These are phyloP conservation scores for Mycena sanguinolenta DNA, from an alignment of 768 basidiomycete genomes.

Conservation along the genomic window DNA sequence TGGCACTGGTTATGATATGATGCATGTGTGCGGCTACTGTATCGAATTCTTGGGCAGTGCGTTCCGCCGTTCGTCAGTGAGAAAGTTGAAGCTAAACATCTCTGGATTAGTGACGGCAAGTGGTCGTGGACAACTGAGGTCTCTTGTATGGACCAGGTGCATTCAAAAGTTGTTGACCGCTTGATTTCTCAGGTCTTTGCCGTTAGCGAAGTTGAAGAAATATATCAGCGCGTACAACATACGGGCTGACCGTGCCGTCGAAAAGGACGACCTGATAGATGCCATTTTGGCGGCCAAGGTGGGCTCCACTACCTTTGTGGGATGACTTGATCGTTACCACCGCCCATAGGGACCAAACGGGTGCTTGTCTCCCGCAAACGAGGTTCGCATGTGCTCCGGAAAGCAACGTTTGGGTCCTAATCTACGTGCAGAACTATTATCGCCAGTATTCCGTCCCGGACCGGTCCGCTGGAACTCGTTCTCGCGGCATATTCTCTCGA, in stretches of 20 bases:
- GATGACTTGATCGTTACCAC: neutral
- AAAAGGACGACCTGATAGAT: constrained; percentile 86
- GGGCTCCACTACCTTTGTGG: constrained; percentile 37
- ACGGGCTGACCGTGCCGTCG: constrained; percentile 69
- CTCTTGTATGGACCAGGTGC: constrained; percentile 44
- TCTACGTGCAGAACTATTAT: constrained; percentile 65
- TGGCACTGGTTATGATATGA: constrained; percentile 72
- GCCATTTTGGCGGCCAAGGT: constrained; percentile 69
- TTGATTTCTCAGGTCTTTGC: no score
- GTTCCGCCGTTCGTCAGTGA: constrained; percentile 37
- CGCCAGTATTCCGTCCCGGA: constrained; percentile 74
- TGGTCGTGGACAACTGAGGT: constrained; percentile 67
- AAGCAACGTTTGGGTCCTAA: neutral
- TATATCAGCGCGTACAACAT: constrained; percentile 82
- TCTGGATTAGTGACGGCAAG: constrained; percentile 73
- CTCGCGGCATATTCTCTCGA: constrained; percentile 65
- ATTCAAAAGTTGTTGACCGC: no score
- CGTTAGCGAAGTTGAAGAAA: constrained; percentile 67
- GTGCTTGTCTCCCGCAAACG: constrained; percentile 70
- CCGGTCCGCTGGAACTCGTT: constrained; percentile 46
- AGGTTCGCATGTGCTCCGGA: constrained; percentile 54
- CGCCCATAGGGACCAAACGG: constrained; percentile 65
- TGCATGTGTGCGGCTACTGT: constrained; percentile 80
- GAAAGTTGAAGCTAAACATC: neutral
- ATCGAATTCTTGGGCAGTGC: constrained; percentile 77